A percentile compares a stretch with the other conserved stretches of the same genome.
Evolutionary conservation across 495 filamentous ascomycete genomes (phyloP).

Genomic region (Daldinia decipiens): DNA sequence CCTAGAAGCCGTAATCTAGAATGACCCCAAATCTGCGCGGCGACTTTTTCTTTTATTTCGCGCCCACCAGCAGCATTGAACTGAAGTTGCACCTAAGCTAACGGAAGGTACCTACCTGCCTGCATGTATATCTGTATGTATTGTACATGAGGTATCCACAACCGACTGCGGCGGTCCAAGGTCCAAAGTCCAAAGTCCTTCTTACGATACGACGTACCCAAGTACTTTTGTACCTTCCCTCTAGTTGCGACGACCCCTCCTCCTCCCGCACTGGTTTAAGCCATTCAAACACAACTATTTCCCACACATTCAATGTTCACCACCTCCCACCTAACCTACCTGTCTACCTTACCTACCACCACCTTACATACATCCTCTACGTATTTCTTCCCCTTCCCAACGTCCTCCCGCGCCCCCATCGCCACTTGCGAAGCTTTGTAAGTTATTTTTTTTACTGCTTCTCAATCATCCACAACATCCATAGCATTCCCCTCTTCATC

Average conservation of each 20-base stretch:
- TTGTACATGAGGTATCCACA: slow-evolving; percentile 22
- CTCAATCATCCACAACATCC: slow-evolving; percentile 1
- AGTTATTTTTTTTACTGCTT: slow-evolving; percentile 20
- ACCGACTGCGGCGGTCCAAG: slow-evolving; percentile 35
- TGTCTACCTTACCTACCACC: slow-evolving; percentile 25
- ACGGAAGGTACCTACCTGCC: slow-evolving; percentile 10
- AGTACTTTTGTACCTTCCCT: slow-evolving; percentile 32
- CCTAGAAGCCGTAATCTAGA: slow-evolving; percentile 8
- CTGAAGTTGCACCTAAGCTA: slow-evolving; percentile 10
- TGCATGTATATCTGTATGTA: slow-evolving; percentile 6
- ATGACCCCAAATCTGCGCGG: slow-evolving; percentile 26
- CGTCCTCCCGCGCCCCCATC: slow-evolving; percentile 27
- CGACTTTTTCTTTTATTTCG: slow-evolving; percentile 19
- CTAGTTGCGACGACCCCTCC: slow-evolving; percentile 38
- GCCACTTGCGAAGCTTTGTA: slow-evolving; percentile 35
- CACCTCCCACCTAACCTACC: slow-evolving; percentile 24
- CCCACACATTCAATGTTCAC: slow-evolving; percentile 34
- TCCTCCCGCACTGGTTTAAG: slow-evolving; percentile 11
- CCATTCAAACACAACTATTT: slow-evolving; percentile 43
- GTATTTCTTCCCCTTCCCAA: slow-evolving; percentile 41
- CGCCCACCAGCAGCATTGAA: not conserved
- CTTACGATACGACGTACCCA: slow-evolving; percentile 34
- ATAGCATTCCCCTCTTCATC: slow-evolving; percentile 9
- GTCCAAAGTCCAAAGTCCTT: slow-evolving; percentile 11
- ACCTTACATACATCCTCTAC: slow-evolving; percentile 31